Evolutionary conservation across 2,329 filamentous ascomycete species (phyloP).

Genomic region (Stagonosporopsis vannaccii): DNA sequence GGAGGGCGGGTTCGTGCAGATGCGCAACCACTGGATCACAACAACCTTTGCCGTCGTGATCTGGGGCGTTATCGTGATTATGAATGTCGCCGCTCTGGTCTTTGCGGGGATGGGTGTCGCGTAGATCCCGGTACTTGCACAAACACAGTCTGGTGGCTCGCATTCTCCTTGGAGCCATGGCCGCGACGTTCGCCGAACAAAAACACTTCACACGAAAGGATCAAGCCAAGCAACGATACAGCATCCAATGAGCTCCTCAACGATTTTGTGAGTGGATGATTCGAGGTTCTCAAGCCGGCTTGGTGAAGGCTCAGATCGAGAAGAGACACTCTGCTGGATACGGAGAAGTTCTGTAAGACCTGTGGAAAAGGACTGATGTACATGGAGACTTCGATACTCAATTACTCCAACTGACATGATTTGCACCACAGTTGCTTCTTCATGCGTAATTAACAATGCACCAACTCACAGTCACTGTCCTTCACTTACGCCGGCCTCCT

Average conservation of each 20-base stretch:
- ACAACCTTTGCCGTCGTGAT: constrained; percentile 66
- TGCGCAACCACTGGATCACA: constrained; percentile 76
- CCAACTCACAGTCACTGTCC: neutral
- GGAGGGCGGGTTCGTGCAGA: constrained; percentile 55
- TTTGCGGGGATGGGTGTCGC: constrained; percentile 61
- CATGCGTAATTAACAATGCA: neutral
- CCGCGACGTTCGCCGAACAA: neutral
- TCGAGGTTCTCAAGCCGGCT: too few species aligned
- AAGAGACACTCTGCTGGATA: neutral
- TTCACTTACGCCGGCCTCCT: neutral
- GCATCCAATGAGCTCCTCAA: neutral
- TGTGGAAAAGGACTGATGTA: neutral
- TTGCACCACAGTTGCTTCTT: neutral
- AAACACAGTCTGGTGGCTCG: neutral
- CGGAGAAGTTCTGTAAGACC: neutral
- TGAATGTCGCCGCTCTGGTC: constrained; percentile 81
- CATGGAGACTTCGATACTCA: neutral
- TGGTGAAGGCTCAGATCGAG: neutral
- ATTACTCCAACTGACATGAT: neutral
- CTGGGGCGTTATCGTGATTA: constrained; percentile 76
- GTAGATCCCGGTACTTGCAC: neutral
- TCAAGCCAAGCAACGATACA: neutral
- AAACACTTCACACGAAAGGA: neutral
- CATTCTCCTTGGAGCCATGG: neutral
- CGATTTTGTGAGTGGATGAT: neutral